These are phyloP conservation scores for Lycium ferocissimum DNA, from an alignment of 257 asterid species.

Conservation along the genomic window DNA sequence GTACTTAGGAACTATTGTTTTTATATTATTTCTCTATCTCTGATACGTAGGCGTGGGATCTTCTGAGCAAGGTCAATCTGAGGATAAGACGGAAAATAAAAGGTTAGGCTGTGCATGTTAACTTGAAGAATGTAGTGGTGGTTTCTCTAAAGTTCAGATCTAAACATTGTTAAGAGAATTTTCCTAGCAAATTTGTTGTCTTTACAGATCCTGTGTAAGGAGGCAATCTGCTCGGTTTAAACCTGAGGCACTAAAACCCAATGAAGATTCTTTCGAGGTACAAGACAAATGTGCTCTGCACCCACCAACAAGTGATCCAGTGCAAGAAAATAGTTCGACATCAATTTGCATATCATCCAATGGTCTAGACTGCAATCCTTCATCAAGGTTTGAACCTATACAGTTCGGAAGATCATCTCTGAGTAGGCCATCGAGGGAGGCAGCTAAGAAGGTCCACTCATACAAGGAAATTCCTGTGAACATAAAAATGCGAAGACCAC, in stretches of 20 bases:
- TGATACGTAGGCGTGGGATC: conserved; percentile 46
- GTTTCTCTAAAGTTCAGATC: background rate
- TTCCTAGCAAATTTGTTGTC: background rate
- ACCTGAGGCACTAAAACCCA: conserved; percentile 26
- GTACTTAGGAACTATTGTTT: conserved; percentile 18
- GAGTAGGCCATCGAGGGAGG: conserved; percentile 67
- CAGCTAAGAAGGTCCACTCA: conserved; percentile 70
- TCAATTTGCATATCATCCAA: background rate
- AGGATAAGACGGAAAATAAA: conserved; percentile 48
- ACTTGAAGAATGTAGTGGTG: background rate
- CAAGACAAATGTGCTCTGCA: conserved; percentile 28
- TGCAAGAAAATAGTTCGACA: conserved; percentile 42
- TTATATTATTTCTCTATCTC: conserved; percentile 27
- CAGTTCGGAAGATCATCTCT: conserved; percentile 50
- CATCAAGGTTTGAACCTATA: conserved; percentile 35
- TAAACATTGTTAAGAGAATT: background rate
- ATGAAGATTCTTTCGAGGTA: conserved; percentile 27
- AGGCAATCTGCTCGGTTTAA: conserved; percentile 43
- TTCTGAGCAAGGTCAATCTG: conserved; percentile 41
- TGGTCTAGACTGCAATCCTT: conserved; percentile 33
- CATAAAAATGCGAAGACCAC: conserved; percentile 72
- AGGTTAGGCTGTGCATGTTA: conserved; percentile 48
- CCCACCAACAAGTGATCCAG: conserved; percentile 35
- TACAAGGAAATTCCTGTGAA: conserved; percentile 69
- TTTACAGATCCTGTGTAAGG: conserved; percentile 38